phyloP scores from a whole-genome alignment of 2,329 filamentous ascomycete species.

The Didymella keratinophila region DNA sequence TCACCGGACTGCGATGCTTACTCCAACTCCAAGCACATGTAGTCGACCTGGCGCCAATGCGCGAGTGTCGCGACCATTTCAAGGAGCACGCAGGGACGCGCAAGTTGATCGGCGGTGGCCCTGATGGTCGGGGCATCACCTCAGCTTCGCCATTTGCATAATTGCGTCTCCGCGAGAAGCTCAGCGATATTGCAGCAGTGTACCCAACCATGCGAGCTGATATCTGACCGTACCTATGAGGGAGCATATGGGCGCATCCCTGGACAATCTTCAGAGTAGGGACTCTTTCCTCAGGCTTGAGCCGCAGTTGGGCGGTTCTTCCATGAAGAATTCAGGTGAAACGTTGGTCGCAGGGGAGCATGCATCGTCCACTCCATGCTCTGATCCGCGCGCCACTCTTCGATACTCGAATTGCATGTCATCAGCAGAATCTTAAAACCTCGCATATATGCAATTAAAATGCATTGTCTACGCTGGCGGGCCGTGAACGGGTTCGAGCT shows the following conservation, averaged over 20 bases:
- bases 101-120: conserved; percentile 4
- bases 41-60: conserved; percentile 26
- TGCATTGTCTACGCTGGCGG: conserved; percentile 29
- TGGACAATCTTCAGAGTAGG: neutral
- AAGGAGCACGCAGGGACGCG: conserved; percentile 6
- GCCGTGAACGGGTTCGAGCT: conserved; percentile 33
- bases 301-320: conserved; percentile 11
- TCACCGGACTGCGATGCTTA: conserved; percentile 22
- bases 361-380: conserved; percentile 12
- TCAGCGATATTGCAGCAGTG: conserved; percentile 1
- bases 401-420: conserved; percentile 11
- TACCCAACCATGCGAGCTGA: neutral
- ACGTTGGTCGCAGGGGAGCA: conserved; percentile 10
- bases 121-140: neutral
- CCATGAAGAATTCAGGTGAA: conserved; percentile 10
- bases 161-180: neutral
- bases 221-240: neutral
- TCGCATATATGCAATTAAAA: conserved; percentile 29
- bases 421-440: conserved; percentile 10
- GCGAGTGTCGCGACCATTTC: conserved; percentile 5
- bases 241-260: conserved; percentile 4
- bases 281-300: conserved; percentile 6
- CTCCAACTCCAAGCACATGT: conserved; percentile 22
- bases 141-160: conserved; percentile 2
- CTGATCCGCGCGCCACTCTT: conserved; percentile 16